Percentiles rank a stretch among this genome's conserved stretches.
These are phyloP conservation scores for Camelina neglecta DNA, from an alignment of 345 rosid genomes.

Conservation along the genomic window DNA sequence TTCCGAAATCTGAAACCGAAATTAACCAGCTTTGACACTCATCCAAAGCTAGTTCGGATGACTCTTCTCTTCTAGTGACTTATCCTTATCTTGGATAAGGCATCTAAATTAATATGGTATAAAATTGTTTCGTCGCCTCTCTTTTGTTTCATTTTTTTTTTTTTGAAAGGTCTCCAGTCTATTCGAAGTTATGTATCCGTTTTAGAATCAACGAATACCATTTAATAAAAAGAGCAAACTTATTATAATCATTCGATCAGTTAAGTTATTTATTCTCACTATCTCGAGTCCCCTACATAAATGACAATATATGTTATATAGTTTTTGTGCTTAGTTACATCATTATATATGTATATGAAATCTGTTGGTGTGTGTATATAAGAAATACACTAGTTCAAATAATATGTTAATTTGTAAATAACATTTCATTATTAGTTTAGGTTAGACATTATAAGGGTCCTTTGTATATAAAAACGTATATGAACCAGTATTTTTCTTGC, in stretches of 20 bases:
- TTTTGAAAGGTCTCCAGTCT: not conserved
- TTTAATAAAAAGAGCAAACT: not conserved
- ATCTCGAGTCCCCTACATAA: not conserved
- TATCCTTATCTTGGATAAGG: not conserved
- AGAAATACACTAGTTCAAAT: not conserved
- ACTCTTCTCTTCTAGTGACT: not conserved
- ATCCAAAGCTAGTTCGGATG: not conserved
- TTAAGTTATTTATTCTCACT: not conserved
- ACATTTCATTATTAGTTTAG: not conserved
- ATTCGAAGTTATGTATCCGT: not conserved
- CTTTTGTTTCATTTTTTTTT: not conserved
- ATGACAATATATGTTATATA: slow-evolving; percentile 7
- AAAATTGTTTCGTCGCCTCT: not conserved
- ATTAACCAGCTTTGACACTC: not conserved
- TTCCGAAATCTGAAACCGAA: not conserved
- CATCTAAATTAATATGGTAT: not conserved
- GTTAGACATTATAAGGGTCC: not conserved
- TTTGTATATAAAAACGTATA: no score
- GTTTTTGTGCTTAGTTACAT: not conserved
- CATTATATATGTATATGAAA: not conserved
- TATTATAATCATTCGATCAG: not conserved
- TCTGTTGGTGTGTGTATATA: not conserved
- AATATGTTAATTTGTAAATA: not conserved
- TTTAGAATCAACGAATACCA: not conserved
- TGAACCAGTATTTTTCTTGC: slow-evolving; percentile 5